Evolutionary conservation across 2,329 filamentous ascomycete genomes (phyloP).

Genomic region (Epichloe hybrida): DNA sequence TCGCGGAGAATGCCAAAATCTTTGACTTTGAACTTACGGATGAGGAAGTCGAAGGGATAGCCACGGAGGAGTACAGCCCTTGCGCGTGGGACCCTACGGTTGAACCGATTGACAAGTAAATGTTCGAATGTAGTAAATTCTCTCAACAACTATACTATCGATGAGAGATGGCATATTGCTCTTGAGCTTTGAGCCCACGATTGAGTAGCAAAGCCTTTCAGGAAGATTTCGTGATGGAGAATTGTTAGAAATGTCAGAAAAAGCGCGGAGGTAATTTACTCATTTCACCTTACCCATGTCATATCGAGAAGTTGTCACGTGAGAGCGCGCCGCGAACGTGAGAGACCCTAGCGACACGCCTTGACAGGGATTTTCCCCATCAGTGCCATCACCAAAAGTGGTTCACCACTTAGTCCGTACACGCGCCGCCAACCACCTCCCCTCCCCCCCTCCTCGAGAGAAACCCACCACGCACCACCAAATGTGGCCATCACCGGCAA

Average conservation of each 20-base stretch:
- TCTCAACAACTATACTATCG: too few relatives aligned
- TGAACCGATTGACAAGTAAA: conserved; percentile 28
- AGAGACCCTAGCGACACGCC: neutral
- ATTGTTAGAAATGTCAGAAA: too few relatives aligned
- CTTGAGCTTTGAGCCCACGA: too few relatives aligned
- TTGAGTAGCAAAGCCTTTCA: too few relatives aligned
- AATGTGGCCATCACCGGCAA: conserved; percentile 3
- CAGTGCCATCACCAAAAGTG: neutral
- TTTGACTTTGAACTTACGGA: conserved; percentile 42
- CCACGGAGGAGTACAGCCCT: conserved; percentile 38
- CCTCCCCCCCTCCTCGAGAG: too few relatives aligned
- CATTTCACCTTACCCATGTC: too few relatives aligned
- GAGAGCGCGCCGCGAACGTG: neutral
- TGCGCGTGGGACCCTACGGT: conserved; percentile 44
- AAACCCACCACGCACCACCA: neutral
- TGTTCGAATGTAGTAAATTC: too few relatives aligned
- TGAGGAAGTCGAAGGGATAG: conserved; percentile 37
- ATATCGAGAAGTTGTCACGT: neutral
- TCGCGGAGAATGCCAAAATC: conserved; percentile 46
- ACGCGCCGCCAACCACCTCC: neutral
- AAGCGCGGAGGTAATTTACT: too few relatives aligned
- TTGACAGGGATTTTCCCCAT: neutral
- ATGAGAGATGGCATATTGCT: too few relatives aligned
- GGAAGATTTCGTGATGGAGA: too few relatives aligned
- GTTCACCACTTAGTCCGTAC: neutral